These are phyloP conservation scores for Hypocrella siamensis DNA, from an alignment of 2,329 filamentous ascomycete species.

Conservation along the genomic window DNA sequence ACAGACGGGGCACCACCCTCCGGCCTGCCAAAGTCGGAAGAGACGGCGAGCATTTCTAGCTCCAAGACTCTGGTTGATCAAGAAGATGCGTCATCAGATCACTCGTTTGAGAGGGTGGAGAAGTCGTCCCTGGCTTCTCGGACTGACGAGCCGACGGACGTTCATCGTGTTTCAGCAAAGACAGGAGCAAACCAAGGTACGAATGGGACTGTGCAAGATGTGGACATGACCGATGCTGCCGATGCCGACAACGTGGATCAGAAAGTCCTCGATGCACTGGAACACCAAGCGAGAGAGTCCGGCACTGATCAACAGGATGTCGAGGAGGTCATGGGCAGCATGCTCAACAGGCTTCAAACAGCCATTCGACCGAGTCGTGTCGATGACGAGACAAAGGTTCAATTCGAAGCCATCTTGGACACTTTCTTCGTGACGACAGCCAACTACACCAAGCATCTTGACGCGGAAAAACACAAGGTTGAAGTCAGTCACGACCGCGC, in stretches of 20 bases:
- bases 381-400: slow-evolving; percentile 48
- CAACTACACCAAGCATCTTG: slow-evolving; percentile 40
- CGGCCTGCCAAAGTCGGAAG: slow-evolving; percentile 13
- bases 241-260: slow-evolving; percentile 25
- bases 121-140: slow-evolving; percentile 4
- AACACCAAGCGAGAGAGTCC: slow-evolving; percentile 28
- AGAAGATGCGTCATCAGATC: slow-evolving; percentile 19
- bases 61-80: slow-evolving; percentile 36
- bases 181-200: too few relatives aligned
- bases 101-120: slow-evolving; percentile 19
- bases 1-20: slow-evolving; percentile 16
- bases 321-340: slow-evolving; percentile 86
- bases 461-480: slow-evolving; percentile 22
- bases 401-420: slow-evolving; percentile 65
- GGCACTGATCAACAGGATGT: slow-evolving; percentile 78
- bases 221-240: slow-evolving; percentile 15
- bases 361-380: slow-evolving; percentile 64
- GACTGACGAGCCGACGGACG: slow-evolving; percentile 4
- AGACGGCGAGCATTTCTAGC: slow-evolving; percentile 31
- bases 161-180: too few relatives aligned
- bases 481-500: slow-evolving; percentile 43
- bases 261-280: slow-evolving; percentile 27
- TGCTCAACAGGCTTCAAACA: slow-evolving; percentile 79
- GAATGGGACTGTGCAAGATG: too few relatives aligned
- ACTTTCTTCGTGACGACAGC: slow-evolving; percentile 48